Percentiles rank a stretch among this genome's conserved stretches.
phyloP scores from a whole-genome alignment of 2,329 filamentous ascomycete genomes.

The Periglandula ipomoeae region DNA sequence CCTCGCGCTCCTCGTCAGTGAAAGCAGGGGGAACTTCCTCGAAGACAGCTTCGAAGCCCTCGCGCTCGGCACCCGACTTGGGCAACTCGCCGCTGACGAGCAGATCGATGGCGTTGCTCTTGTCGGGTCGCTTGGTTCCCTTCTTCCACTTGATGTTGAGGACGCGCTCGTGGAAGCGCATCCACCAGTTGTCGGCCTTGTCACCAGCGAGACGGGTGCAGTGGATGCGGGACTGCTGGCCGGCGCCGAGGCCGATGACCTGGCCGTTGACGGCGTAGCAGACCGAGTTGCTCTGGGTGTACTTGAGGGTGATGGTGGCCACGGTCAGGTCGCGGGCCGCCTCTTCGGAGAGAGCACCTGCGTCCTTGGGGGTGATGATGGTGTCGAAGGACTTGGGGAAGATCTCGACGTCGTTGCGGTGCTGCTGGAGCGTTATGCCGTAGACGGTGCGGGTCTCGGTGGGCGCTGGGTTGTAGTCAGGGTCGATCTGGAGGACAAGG shows the following conservation, averaged over 20 bases:
- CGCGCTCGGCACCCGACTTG: slow-evolving; percentile 71
- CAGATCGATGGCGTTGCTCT: slow-evolving; percentile 96
- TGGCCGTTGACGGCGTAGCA: slow-evolving; percentile 95
- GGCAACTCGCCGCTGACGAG: slow-evolving; percentile 87
- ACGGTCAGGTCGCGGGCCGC: slow-evolving; percentile 87
- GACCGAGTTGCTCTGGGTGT: slow-evolving; percentile 98
- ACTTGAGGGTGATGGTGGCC: slow-evolving; percentile 95
- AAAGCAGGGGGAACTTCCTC: slow-evolving; percentile 81
- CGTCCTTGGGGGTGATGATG: slow-evolving; percentile 79
- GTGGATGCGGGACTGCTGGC: slow-evolving; percentile 96
- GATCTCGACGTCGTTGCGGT: slow-evolving; percentile 87
- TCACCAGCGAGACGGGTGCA: slow-evolving; percentile 95
- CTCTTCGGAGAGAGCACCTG: slow-evolving; percentile 60
- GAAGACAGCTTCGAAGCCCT: slow-evolving; percentile 81
- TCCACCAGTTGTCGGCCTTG: slow-evolving; percentile 99
- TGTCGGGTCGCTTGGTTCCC: slow-evolving; percentile 91
- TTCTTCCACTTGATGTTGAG: slow-evolving; percentile 93
- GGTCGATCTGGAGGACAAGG: slow-evolving; percentile 90
- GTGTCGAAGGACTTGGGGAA: slow-evolving; percentile 75
- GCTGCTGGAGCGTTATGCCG: slow-evolving; percentile 79
- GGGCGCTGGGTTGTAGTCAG: slow-evolving; percentile 70
- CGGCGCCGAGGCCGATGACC: slow-evolving; percentile 86
- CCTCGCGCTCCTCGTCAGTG: slow-evolving; percentile 71
- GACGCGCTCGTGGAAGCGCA: slow-evolving; percentile 90
- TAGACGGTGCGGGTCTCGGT: slow-evolving; percentile 83